Base-by-base conservation (phyloP, 2,329 filamentous ascomycete species). In the Xylaria hypoxylon region DNA sequence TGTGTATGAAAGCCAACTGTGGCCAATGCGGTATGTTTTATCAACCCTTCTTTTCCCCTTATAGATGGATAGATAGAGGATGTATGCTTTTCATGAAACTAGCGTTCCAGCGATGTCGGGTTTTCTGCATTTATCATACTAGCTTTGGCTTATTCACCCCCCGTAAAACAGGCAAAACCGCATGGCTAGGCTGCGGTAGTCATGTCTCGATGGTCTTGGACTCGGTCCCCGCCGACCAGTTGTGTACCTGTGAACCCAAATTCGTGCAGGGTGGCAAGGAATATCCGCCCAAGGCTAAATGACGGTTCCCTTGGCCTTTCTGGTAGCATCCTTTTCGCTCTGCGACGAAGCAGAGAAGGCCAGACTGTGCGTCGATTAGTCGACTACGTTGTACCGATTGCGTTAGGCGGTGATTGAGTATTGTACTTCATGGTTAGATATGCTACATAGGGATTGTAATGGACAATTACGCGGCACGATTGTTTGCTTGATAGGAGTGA, bases 1-100 rank as follows among this genome's bases (percentile, higher is more conserved):
- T 92, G 90, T 92, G 90, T 77, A 89, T 84, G 79, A 87, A 87
- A 77, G 85, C 87, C 26, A 84, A 80, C 66, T 92, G 90, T 79
- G 79, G 80, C 68, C 85, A 81, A 58, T 92, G 90, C 81, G 81
- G 89, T 91, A 83, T 73, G 87, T 82, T 44, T 59, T 38, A 38
- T 15, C 35, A n/a, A n/a, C 22, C 26, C 26, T 5, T 11, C 7
- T 28, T 8, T 38, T 24, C 22, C 35, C 10, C 15, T 44, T 33
- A 24, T 8, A 33, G 11, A 53, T 15, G 2, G 26, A 22, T 24
- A 40, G n/a, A 15, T 38, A 38, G 5, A 38, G 10, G 35, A 52
- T 52, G 19, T 8, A 33, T 11, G 26, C 38, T 52, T 2, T 15
- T 4, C 35, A 17, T 15, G 13, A 2, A 15, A 38, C 13, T 17